Evolutionary conservation across 148 eudicot genomes (phyloP), one percentile per base, ranked within the genome.

Genomic region (Rhododendron henanense): DNA sequence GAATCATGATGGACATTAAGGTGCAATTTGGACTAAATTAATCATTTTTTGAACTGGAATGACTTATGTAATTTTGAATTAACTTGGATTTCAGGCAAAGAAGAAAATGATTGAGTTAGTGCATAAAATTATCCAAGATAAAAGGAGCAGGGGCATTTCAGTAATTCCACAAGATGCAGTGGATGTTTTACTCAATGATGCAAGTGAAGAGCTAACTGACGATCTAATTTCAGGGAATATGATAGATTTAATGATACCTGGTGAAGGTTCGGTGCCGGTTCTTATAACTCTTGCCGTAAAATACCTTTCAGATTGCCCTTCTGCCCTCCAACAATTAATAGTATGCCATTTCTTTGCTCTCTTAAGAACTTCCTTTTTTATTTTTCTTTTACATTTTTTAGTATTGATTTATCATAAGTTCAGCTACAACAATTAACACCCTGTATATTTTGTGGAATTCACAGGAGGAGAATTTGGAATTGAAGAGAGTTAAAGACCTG

Each of bases 201-300:
- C 88, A 61, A 94, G 95, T 89, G 96, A 94, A 79, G 78, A 89
- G 83, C 88, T 96, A 81, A 94, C 93, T 77, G 96, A 96, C 81
- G 95, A 95, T 41, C 76, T 96, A 79, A 95, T 96, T 59, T 91
- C 98, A 2, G 97, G 93, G 85, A 96, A 96, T 83, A 92, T 96
- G 88, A 92, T 96, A 86, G 99, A 96, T 83, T 92, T 96, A 91
- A 96, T 96, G 98, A 96, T 96, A 25, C 99, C 99, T 1, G 99
- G 99, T 5, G 95, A 96, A 85, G 99, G 94, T 91, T 96, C 99
- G 0, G 98, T 96, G 7, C 99, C 99, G 1, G 87, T 94, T 78
- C 97, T 96, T 33, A 93, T 96, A 5, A 92, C 99, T 81, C 95
- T 96, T 65, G 95, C 98, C 15, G 81, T 94, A 45, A 95, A 96